Conservation (phyloP, 2,329 filamentous ascomycete species). For the Erysiphe pulchra region DNA sequence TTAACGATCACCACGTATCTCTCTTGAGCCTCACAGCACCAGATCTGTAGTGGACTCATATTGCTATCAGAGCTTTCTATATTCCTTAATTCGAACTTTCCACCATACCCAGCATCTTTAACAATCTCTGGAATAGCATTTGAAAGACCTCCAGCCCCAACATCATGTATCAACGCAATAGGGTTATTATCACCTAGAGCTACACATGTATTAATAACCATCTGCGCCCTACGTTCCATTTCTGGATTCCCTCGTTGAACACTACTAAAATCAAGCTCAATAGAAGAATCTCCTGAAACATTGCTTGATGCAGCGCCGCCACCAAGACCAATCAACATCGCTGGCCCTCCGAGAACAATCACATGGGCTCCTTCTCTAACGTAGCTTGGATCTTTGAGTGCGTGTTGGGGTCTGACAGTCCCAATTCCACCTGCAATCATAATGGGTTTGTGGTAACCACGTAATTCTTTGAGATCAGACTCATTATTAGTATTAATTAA, state of each 20-base stretch:
- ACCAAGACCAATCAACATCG: constrained; percentile 92
- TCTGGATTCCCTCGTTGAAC: constrained; percentile 94
- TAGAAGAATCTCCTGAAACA: constrained; percentile 64
- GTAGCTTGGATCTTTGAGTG: constrained; percentile 54
- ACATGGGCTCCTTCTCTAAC: constrained; percentile 75
- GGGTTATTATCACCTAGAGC: constrained; percentile 65
- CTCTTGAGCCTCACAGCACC: constrained; percentile 95
- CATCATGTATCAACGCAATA: constrained; percentile 92
- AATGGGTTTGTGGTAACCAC: constrained; percentile 94
- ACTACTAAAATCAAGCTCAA: constrained; percentile 87
- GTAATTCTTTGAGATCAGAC: constrained; percentile 34
- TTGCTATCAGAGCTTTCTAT: constrained; percentile 72
- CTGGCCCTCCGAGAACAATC: constrained; percentile 80
- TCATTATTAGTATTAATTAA: constrained; percentile 40
- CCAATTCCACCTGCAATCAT: constrained; percentile 95
- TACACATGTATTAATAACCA: constrained; percentile 89
- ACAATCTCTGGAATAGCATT: constrained; percentile 70
- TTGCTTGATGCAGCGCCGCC: constrained; percentile 87
- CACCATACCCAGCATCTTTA: constrained; percentile 75
- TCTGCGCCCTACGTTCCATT: constrained; percentile 82
- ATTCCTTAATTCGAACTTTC: constrained; percentile 81
- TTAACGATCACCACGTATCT: constrained; percentile 83
- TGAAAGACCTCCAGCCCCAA: constrained; percentile 74
- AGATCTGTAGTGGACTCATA: constrained; percentile 91
- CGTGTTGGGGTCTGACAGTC: constrained; percentile 72